These are phyloP conservation scores for Ormosia semicastrata DNA, from an alignment of 306 rosid genomes.

Conservation along the genomic window DNA sequence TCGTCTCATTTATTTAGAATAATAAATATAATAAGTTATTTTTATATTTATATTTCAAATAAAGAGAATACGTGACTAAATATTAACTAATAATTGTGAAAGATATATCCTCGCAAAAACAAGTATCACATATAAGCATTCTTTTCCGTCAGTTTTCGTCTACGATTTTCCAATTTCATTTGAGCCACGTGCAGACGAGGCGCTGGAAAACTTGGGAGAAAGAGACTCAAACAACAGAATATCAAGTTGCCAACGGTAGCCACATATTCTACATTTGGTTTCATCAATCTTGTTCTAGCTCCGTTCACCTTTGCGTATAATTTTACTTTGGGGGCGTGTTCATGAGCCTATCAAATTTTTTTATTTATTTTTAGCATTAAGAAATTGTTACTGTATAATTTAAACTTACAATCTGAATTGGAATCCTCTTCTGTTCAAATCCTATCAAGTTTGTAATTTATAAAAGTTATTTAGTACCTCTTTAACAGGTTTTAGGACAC, in stretches of 20 bases:
- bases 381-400: background rate
- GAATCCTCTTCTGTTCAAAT: background rate
- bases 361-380: background rate
- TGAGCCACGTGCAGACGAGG: constrained; percentile 10
- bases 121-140: background rate
- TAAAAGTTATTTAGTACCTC: too few species aligned
- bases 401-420: background rate
- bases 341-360: background rate
- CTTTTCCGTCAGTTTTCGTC: background rate
- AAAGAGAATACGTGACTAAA: too few species aligned
- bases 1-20: too few species aligned
- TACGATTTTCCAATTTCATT: background rate
- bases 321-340: background rate
- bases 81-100: too few species aligned
- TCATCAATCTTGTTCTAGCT: background rate
- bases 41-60: too few species aligned
- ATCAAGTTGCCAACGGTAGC: constrained; percentile 20
- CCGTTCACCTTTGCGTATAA: background rate
- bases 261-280: background rate
- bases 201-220: constrained; percentile 15
- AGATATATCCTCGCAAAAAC: too few species aligned
- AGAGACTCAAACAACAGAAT: constrained; percentile 9
- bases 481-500: too few species aligned
- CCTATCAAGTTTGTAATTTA: too few species aligned
- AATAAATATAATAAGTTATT: too few species aligned